Conservation (phyloP, 2,329 filamentous ascomycete genomes). For the Neurospora sp. region DNA sequence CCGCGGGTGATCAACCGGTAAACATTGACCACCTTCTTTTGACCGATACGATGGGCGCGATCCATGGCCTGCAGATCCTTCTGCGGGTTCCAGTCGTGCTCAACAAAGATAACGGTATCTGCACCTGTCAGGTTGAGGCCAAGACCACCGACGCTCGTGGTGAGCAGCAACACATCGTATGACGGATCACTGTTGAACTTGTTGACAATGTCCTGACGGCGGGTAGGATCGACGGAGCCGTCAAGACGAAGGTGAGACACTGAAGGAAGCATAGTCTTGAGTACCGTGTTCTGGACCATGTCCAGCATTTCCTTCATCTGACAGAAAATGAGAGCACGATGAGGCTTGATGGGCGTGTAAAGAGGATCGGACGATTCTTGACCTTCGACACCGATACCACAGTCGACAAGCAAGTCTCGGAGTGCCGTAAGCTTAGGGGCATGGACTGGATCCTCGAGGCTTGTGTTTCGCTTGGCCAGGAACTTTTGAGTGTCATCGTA, state of each 20-base stretch:
- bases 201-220: conserved; percentile 95
- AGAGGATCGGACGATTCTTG: conserved; percentile 48
- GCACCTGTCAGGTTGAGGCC: conserved; percentile 93
- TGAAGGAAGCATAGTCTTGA: conserved; percentile 81
- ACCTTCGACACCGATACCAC: conserved; percentile 78
- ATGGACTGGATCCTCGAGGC: conserved; percentile 74
- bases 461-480: conserved; percentile 68
- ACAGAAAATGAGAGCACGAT: conserved; percentile 93
- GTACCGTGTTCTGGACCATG: conserved; percentile 91
- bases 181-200: conserved; percentile 97
- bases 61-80: conserved; percentile 99
- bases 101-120: conserved; percentile 97
- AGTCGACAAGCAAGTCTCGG: conserved; percentile 91
- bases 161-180: conserved; percentile 87
- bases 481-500: conserved; percentile 81
- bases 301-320: conserved; percentile 99
- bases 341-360: conserved; percentile 82
- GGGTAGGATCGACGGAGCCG: conserved; percentile 82
- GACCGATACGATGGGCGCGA: conserved; percentile 91
- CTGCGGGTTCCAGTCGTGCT: conserved; percentile 99
- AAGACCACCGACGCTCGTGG: conserved; percentile 88
- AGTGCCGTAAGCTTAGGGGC: conserved; percentile 89
- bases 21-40: conserved; percentile 99
- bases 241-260: conserved; percentile 93
- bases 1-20: conserved; percentile 94